These are phyloP conservation scores for Tetrapyrgos nigripes DNA, from an alignment of 1,284 basidiomycete genomes.

Conservation along the genomic window DNA sequence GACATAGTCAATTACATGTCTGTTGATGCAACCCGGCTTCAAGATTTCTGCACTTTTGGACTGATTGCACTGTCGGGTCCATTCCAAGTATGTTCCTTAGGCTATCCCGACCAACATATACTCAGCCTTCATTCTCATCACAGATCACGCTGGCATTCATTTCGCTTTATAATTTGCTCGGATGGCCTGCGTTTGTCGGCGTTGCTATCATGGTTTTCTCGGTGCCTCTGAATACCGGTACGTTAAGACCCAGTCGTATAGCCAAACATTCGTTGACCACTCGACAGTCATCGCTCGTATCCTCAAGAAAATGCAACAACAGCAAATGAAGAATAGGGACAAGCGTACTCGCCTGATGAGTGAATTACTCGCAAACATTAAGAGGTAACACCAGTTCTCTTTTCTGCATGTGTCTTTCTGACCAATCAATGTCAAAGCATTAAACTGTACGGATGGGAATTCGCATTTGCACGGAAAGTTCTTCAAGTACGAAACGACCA, in stretches of 20 bases:
- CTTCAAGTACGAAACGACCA: conserved; percentile 83
- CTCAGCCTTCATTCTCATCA: background rate
- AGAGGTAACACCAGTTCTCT: conserved; percentile 55
- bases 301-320: conserved; percentile 82
- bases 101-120: background rate
- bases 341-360: conserved; percentile 79
- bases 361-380: conserved; percentile 89
- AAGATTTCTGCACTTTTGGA: conserved; percentile 87
- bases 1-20: conserved; percentile 96
- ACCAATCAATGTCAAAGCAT: conserved; percentile 50
- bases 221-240: conserved; percentile 79
- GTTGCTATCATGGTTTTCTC: conserved; percentile 91
- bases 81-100: conserved; percentile 54
- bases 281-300: conserved; percentile 67
- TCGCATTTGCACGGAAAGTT: conserved; percentile 81
- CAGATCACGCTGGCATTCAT: conserved; percentile 90
- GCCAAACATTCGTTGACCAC: background rate
- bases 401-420: background rate
- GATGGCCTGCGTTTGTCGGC: conserved; percentile 92
- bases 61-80: conserved; percentile 75
- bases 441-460: conserved; percentile 89
- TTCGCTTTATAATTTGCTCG: conserved; percentile 87
- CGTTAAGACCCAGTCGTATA: conserved; percentile 12
- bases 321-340: conserved; percentile 93
- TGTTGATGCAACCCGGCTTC: conserved; percentile 85